These are phyloP conservation scores for Citrus australasica DNA, from an alignment of 345 rosid species.

Conservation along the genomic window DNA sequence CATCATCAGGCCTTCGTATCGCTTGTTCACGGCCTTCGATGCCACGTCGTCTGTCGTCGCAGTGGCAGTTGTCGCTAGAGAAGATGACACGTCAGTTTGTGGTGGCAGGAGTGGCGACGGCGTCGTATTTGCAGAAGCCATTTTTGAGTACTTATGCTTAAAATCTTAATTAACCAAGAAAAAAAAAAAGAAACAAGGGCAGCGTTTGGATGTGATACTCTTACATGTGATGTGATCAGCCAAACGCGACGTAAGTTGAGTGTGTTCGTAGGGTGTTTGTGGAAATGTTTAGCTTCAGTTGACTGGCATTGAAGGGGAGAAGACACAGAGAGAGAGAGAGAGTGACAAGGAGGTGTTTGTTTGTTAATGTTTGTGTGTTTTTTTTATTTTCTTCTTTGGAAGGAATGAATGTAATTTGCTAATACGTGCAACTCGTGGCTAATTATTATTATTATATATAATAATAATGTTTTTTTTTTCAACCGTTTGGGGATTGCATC, in stretches of 20 bases:
- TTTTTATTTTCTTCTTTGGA: background rate
- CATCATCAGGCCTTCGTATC: constrained; percentile 35
- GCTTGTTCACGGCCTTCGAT: constrained; percentile 23
- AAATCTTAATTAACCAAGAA: background rate
- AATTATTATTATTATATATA: too few species aligned
- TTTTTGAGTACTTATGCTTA: background rate
- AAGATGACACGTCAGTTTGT: constrained; percentile 12
- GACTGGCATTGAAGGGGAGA: background rate
- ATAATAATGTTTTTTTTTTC: too few species aligned
- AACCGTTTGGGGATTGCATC: too few species aligned
- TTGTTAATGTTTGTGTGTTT: too few species aligned
- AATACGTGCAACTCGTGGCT: too few species aligned
- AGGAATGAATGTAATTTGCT: background rate
- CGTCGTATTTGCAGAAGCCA: constrained; percentile 20
- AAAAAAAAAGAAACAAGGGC: background rate
- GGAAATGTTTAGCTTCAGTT: constrained; percentile 8
- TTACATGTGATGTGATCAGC: background rate
- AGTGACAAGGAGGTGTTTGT: background rate
- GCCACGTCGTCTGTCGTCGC: constrained; percentile 20
- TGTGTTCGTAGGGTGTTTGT: background rate
- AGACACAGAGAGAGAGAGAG: background rate
- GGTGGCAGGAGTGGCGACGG: constrained; percentile 11
- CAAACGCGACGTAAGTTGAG: background rate
- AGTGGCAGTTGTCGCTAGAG: background rate
- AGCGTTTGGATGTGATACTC: background rate